Percentiles rank a stretch among this genome's conserved stretches.
These are phyloP conservation scores for Aureoboletus auriporus DNA, from an alignment of 768 basidiomycete genomes.

Conservation along the genomic window DNA sequence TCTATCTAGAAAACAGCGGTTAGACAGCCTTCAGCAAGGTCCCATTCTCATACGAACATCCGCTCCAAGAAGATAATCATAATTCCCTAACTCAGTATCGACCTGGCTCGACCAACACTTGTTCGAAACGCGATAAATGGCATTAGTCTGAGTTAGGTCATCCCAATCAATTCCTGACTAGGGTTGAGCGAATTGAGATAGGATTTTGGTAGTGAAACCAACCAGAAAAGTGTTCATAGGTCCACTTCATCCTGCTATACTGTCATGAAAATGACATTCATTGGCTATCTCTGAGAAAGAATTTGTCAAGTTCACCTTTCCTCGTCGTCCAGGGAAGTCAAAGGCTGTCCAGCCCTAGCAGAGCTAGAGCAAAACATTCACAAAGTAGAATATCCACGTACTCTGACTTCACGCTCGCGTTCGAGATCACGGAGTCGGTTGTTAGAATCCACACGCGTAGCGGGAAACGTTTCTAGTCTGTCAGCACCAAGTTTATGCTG, in stretches of 20 bases:
- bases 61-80: constrained; percentile 75
- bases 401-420: constrained; percentile 62
- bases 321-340: constrained; percentile 72
- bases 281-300: constrained; percentile 1
- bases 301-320: constrained; percentile 47
- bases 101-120: constrained; percentile 78
- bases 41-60: constrained; percentile 45
- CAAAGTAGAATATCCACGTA: constrained; percentile 23
- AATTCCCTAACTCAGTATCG: constrained; percentile 82
- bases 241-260: constrained; percentile 76
- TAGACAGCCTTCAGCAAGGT: background rate
- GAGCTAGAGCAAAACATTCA: constrained; percentile 1
- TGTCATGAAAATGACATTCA: constrained; percentile 23
- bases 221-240: constrained; percentile 78
- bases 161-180: constrained; percentile 80
- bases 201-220: constrained; percentile 1
- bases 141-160: constrained; percentile 54
- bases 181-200: background rate
- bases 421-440: constrained; percentile 64
- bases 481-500: constrained; percentile 89
- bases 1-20: constrained; percentile 54
- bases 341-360: constrained; percentile 81
- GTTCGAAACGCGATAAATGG: constrained; percentile 70
- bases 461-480: constrained; percentile 61
- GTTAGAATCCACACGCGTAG: constrained; percentile 63